These are phyloP conservation scores for Pharnaceum exiguum DNA, from an alignment of 148 eudicot genomes.

Conservation along the genomic window DNA sequence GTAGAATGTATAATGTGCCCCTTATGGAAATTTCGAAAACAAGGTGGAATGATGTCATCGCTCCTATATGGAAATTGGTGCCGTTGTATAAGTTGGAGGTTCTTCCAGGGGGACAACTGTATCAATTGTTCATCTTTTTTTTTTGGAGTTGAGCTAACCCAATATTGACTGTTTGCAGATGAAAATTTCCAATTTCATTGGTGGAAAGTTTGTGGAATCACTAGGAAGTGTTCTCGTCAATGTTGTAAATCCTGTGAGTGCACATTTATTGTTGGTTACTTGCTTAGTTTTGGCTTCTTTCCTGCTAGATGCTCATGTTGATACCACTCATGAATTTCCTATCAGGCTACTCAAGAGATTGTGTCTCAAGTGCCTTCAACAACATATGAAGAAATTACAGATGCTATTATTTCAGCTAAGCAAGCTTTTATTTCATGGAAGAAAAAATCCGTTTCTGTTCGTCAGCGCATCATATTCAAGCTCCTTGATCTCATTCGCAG, in stretches of 20 bases:
- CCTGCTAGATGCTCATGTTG: constrained; percentile 3
- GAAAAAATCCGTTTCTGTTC: constrained; percentile 44
- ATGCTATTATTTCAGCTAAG: constrained; percentile 64
- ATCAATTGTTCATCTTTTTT: too few species aligned
- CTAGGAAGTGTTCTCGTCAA: constrained; percentile 35
- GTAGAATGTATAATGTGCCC: not conserved
- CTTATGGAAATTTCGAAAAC: not conserved
- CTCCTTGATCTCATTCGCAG: constrained; percentile 62
- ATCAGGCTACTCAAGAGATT: constrained; percentile 71
- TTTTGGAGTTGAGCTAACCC: too few species aligned
- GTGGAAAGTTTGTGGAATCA: constrained; percentile 58
- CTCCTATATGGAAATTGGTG: too few species aligned
- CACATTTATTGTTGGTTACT: not conserved
- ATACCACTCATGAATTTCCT: constrained; percentile 3
- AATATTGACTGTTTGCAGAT: constrained; percentile 9
- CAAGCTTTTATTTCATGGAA: constrained; percentile 60
- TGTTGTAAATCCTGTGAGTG: constrained; percentile 68
- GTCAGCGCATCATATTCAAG: constrained; percentile 59
- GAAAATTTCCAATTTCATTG: constrained; percentile 39
- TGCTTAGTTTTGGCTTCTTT: not conserved
- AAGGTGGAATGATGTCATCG: too few species aligned
- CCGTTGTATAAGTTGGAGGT: too few species aligned
- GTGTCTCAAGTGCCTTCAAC: constrained; percentile 67
- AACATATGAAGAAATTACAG: constrained; percentile 53
- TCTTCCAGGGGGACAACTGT: too few species aligned